These are phyloP conservation scores for Casuarina cunninghamiana DNA, from an alignment of 306 rosid species.

Conservation along the genomic window DNA sequence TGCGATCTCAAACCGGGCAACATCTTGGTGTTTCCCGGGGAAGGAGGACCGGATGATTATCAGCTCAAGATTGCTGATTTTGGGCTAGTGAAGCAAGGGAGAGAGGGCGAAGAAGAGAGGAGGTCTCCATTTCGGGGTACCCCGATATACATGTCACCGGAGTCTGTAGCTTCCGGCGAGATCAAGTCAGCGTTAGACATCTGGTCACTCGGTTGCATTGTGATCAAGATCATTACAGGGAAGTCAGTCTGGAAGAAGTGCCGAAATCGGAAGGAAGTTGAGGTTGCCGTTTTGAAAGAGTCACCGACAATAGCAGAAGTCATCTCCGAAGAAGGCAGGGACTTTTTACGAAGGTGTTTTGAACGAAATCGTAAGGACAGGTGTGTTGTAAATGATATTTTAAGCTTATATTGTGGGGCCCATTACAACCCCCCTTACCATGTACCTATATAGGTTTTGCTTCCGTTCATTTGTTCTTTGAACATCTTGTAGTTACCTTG, in stretches of 20 bases:
- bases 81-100: background rate
- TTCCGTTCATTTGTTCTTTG: no score
- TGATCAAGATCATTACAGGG: slow-evolving; percentile 10
- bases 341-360: slow-evolving; percentile 20
- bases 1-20: slow-evolving; percentile 16
- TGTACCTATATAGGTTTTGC: no score
- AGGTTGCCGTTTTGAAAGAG: background rate
- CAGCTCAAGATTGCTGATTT: slow-evolving; percentile 15
- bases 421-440: no score
- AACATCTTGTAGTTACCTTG: no score
- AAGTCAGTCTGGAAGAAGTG: background rate
- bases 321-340: background rate
- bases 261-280: no score
- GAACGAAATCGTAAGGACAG: background rate
- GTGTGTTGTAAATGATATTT: no score
- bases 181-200: background rate
- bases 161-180: background rate
- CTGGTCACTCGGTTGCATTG: slow-evolving; percentile 7
- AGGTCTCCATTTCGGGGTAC: background rate
- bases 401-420: no score
- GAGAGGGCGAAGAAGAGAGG: background rate
- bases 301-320: background rate
- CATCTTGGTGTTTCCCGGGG: background rate
- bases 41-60: background rate
- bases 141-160: slow-evolving; percentile 13